Conservation (phyloP, 352 stramenopile species). For the Globisporangium nunn region DNA sequence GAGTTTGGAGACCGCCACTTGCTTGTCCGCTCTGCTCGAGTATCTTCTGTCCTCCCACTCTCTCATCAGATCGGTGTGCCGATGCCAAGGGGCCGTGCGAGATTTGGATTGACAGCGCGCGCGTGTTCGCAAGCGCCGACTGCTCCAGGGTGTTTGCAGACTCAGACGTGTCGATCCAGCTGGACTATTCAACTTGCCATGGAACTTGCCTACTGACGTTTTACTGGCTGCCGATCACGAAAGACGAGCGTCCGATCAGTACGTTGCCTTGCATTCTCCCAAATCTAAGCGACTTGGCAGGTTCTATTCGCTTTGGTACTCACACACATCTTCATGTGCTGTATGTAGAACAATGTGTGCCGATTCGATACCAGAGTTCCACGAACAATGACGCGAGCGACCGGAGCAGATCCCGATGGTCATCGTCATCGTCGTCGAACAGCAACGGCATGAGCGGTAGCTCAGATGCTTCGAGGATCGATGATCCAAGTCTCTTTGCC, state of each 20-base stretch:
- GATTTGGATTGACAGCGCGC: slow-evolving; percentile 31
- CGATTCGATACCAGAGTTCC: slow-evolving; percentile 1
- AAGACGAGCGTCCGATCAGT: slow-evolving; percentile 19
- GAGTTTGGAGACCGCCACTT: too few species aligned
- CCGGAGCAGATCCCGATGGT: neutral
- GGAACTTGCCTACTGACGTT: slow-evolving; percentile 33
- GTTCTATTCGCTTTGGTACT: neutral
- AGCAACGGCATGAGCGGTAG: neutral
- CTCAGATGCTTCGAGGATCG: too few species aligned
- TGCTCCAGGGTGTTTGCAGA: slow-evolving; percentile 28
- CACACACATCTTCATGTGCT: neutral
- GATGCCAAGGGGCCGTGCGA: slow-evolving; percentile 29
- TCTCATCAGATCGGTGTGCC: slow-evolving; percentile 1
- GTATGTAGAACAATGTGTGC: slow-evolving; percentile 9
- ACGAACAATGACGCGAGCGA: neutral
- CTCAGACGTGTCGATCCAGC: slow-evolving; percentile 18
- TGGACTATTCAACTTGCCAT: slow-evolving; percentile 38
- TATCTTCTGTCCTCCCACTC: neutral
- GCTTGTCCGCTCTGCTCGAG: neutral
- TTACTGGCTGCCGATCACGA: slow-evolving; percentile 33
- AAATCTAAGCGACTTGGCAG: too few species aligned
- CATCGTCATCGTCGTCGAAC: neutral
- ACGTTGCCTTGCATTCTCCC: too few species aligned
- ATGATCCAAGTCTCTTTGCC: too few species aligned
- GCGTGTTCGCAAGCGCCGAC: slow-evolving; percentile 24